Evolutionary conservation across 2,329 filamentous ascomycete species (phyloP), one percentile per base, ranked within the genome.

Genomic region (Diaporthe vaccinii): DNA sequence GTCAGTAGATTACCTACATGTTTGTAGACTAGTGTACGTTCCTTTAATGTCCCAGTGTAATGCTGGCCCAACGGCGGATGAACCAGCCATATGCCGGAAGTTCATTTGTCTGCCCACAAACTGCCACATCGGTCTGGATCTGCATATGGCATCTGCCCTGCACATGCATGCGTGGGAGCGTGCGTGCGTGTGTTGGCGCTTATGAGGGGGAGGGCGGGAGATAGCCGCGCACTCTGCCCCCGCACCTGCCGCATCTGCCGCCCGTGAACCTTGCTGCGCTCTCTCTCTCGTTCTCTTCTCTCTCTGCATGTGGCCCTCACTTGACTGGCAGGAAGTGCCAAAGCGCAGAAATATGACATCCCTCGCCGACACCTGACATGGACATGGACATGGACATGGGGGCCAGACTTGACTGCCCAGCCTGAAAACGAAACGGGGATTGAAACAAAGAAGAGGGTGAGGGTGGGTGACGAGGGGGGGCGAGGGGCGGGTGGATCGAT

Each of bases 391-490:
- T 51, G 62, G 36, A 3, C 36, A 39, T 39, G 59, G 8, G 5
- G 7, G 28, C 25, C 17, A n/a, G 22, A 15, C 46, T 10, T 36
- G 28, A 46, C 65, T 25, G 65, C 65, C 31, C 34, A 69, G 65
- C n/a, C 22, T 55, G 46, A 55, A 69, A 69, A 69, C 65, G 65
- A 69, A 69, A 69, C 65, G 15, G 10, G n/a, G 49, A 55, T 69
- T 69, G 65, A 69, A 69, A 69, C 65, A 31, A 41, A 55, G 22
- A 20, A 55, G n/a, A 31, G 41, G 20, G 39, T 25, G 61, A 31
- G 53, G 17, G 58, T 41, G 36, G 31, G 57, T 28, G 53, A 34
- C n/a, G n/a, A 9, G 57, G 36, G 20, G 34, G 31, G 55, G 17
- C 31, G 8, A 36, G 7, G 57, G 14, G 36, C 28, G 41, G 25